Percentiles rank a stretch among this genome's conserved stretches.
phyloP scores from a whole-genome alignment of 208 protist species.

The Leishmania tarentolae region DNA sequence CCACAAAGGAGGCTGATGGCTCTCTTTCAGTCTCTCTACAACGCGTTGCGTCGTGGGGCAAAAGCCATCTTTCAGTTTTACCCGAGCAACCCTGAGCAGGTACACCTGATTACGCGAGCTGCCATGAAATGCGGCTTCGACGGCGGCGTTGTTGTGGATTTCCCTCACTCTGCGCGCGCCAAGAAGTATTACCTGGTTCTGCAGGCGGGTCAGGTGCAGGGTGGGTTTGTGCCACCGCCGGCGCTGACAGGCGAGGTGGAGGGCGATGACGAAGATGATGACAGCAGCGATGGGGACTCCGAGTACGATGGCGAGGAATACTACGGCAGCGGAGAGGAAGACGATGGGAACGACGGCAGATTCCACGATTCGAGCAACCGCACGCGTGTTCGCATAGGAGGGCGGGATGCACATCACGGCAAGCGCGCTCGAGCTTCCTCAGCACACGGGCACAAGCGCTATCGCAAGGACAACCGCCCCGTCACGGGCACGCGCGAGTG shows the following conservation, averaged over 20 bases:
- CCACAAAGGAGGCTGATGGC: slow-evolving; percentile 92
- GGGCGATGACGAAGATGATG: slow-evolving; percentile 44
- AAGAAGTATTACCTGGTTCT: slow-evolving; percentile 97
- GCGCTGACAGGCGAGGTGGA: slow-evolving; percentile 46
- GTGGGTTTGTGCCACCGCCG: slow-evolving; percentile 60
- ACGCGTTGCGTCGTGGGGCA: slow-evolving; percentile 88
- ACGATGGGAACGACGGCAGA: slow-evolving; percentile 26
- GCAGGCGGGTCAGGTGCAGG: slow-evolving; percentile 84
- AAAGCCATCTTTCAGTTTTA: slow-evolving; percentile 98
- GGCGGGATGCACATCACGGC: slow-evolving; percentile 35
- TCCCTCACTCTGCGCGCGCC: slow-evolving; percentile 96
- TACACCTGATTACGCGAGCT: slow-evolving; percentile 95
- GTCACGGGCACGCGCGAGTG: slow-evolving; percentile 91
- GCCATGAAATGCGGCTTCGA: slow-evolving; percentile 98
- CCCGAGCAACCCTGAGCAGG: slow-evolving; percentile 94
- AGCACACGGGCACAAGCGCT: slow-evolving; percentile 39
- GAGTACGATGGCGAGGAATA: slow-evolving; percentile 25
- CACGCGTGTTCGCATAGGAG: slow-evolving; percentile 46
- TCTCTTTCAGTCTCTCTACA: slow-evolving; percentile 98
- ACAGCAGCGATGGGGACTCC: slow-evolving; percentile 28
- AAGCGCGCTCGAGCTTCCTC: slow-evolving; percentile 46
- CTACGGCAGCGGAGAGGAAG: slow-evolving; percentile 40
- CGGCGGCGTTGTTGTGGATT: slow-evolving; percentile 98
- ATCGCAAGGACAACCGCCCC: slow-evolving; percentile 71
- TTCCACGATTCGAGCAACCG: slow-evolving; percentile 27